Evolutionary conservation across 2,329 filamentous ascomycete genomes (phyloP).

Genomic region (Pseudocercospora vitis): DNA sequence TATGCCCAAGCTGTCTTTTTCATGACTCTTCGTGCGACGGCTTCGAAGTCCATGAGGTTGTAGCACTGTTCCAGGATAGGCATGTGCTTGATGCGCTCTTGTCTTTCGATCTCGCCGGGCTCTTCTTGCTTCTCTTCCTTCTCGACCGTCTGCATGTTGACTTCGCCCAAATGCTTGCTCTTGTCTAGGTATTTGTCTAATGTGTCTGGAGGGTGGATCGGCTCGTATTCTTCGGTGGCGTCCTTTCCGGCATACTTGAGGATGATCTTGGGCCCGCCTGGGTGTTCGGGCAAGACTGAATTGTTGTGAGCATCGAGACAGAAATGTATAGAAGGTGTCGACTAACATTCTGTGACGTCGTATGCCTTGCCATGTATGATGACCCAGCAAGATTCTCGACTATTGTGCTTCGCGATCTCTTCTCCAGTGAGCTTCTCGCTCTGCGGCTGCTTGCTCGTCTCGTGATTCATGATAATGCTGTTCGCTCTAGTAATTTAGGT

Average conservation of each 20-base stretch:
- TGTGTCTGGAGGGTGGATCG: constrained; percentile 85
- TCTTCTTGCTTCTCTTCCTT: constrained; percentile 65
- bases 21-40: constrained; percentile 85
- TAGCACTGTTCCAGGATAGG: constrained; percentile 84
- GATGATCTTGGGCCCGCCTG: constrained; percentile 88
- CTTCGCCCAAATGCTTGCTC: constrained; percentile 83
- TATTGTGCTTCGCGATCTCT: constrained; percentile 72
- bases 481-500: constrained; percentile 3
- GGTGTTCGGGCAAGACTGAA: constrained; percentile 59
- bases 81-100: constrained; percentile 67
- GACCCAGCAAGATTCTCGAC: constrained; percentile 83
- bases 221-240: constrained; percentile 87
- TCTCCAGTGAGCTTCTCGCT: constrained; percentile 44
- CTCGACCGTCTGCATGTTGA: constrained; percentile 80
- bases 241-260: constrained; percentile 96
- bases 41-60: constrained; percentile 94
- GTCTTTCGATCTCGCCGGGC: constrained; percentile 71
- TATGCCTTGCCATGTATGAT: constrained; percentile 77
- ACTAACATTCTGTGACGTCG: constrained; percentile 59
- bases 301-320: constrained; percentile 41
- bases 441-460: constrained; percentile 43
- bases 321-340: not conserved
- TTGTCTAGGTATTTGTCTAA: constrained; percentile 76
- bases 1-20: constrained; percentile 97
- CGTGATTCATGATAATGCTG: constrained; percentile 42